Evolutionary conservation across 306 rosid species (phyloP).

Genomic region (Trichosanthes truncata): DNA sequence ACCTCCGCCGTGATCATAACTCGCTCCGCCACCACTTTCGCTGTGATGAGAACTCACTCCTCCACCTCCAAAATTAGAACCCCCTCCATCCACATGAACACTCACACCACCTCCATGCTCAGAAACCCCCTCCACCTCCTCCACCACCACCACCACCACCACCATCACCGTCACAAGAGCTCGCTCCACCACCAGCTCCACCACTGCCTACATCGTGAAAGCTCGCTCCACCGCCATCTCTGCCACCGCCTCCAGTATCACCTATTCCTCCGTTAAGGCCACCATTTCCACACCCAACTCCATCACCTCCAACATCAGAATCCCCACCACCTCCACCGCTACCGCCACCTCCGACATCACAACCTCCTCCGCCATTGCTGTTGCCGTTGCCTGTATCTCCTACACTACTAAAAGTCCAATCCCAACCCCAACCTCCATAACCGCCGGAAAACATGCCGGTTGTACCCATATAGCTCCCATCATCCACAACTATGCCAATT

Average conservation of each 20-base stretch:
- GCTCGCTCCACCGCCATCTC: background rate
- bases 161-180: background rate
- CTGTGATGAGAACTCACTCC: background rate
- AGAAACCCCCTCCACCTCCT: background rate
- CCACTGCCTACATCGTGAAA: background rate
- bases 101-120: background rate
- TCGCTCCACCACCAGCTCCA: background rate
- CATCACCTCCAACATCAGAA: background rate
- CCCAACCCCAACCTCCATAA: background rate
- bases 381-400: background rate
- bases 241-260: background rate
- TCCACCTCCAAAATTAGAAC: background rate
- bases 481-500: conserved; percentile 1
- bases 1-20: background rate
- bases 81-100: background rate
- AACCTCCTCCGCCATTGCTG: background rate
- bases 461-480: background rate
- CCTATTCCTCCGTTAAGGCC: background rate
- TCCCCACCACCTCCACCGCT: background rate
- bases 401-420: background rate
- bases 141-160: background rate
- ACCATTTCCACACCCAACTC: background rate
- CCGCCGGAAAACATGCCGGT: background rate
- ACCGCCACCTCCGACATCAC: conserved; percentile 9
- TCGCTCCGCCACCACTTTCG: background rate